These are phyloP conservation scores for Maudiozyma pseudohumilis DNA, from an alignment of 805 yeast genomes.

Conservation along the genomic window DNA sequence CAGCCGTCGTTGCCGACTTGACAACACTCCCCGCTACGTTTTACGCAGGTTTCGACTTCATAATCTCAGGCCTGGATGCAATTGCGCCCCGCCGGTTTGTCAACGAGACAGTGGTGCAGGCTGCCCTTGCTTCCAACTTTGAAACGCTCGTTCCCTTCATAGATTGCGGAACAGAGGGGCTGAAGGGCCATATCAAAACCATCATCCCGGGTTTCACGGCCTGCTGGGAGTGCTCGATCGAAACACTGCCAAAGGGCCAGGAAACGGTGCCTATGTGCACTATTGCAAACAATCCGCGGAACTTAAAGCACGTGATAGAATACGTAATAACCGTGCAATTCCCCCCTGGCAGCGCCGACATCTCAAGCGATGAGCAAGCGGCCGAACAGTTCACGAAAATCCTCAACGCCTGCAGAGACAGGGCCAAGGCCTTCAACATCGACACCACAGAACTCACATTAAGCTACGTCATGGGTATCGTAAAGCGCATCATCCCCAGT, in stretches of 20 bases:
- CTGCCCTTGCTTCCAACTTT: constrained; percentile 47
- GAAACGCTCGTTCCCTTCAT: constrained; percentile 53
- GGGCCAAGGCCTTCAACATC: constrained; percentile 62
- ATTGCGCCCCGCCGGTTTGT: constrained; percentile 90
- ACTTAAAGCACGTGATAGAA: constrained; percentile 91
- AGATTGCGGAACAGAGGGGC: constrained; percentile 95
- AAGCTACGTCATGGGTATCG: constrained; percentile 70
- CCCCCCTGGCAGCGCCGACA: constrained; percentile 63
- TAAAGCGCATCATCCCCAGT: constrained; percentile 86
- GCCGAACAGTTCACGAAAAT: constrained; percentile 24
- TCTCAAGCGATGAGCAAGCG: constrained; percentile 50
- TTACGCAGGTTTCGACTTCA: constrained; percentile 56
- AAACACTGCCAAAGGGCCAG: constrained; percentile 49
- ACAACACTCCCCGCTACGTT: constrained; percentile 54
- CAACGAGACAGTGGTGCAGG: constrained; percentile 52
- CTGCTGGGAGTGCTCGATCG: constrained; percentile 87
- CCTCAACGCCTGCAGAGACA: constrained; percentile 38
- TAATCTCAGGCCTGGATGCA: constrained; percentile 82
- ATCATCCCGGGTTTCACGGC: constrained; percentile 78
- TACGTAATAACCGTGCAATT: constrained; percentile 64
- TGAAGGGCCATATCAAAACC: constrained; percentile 82
- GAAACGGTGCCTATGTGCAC: constrained; percentile 82
- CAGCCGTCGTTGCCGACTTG: constrained; percentile 55
- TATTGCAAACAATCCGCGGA: constrained; percentile 85
- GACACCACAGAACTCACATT: constrained; percentile 56